Evolutionary conservation across 2,329 filamentous ascomycete genomes (phyloP).

Genomic region (Scedosporium apiospermum): DNA sequence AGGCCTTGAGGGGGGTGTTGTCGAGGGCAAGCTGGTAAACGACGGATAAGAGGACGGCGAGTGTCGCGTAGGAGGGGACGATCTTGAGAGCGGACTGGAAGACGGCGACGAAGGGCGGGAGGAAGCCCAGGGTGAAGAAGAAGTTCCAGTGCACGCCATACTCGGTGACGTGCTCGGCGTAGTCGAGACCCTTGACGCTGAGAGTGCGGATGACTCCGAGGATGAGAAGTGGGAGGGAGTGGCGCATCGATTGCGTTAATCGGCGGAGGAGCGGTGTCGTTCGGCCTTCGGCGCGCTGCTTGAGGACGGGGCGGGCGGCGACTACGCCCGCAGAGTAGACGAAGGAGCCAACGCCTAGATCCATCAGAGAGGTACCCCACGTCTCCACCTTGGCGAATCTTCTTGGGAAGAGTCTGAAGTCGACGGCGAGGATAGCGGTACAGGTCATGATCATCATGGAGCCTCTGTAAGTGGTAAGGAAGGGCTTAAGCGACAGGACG

Average conservation of each 20-base stretch:
- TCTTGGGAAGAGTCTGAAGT: slow-evolving; percentile 86
- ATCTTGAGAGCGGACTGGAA: slow-evolving; percentile 63
- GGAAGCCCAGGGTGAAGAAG: slow-evolving; percentile 86
- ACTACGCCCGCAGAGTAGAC: slow-evolving; percentile 90
- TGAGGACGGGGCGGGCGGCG: slow-evolving; percentile 72
- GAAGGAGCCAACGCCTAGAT: slow-evolving; percentile 93
- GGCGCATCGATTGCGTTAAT: slow-evolving; percentile 59
- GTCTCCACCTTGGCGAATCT: slow-evolving; percentile 97
- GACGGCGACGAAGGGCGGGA: slow-evolving; percentile 81
- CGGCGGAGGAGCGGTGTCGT: slow-evolving; percentile 43
- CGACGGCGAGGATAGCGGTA: slow-evolving; percentile 88
- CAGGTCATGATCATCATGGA: slow-evolving; percentile 88
- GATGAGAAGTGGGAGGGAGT: slow-evolving; percentile 72
- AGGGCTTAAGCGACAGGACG: slow-evolving; percentile 72
- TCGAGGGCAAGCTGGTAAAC: slow-evolving; percentile 70
- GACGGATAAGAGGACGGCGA: slow-evolving; percentile 60
- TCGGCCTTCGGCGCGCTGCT: slow-evolving; percentile 48
- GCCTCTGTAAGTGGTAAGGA: slow-evolving; percentile 84
- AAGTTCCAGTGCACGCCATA: slow-evolving; percentile 99
- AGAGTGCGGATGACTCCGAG: slow-evolving; percentile 74
- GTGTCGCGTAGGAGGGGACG: slow-evolving; percentile 66
- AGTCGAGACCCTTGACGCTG: slow-evolving; percentile 89
- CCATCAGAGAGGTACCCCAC: slow-evolving; percentile 99
- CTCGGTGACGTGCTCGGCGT: slow-evolving; percentile 93
- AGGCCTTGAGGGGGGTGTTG: slow-evolving; percentile 68